Evolutionary conservation across 2,329 filamentous ascomycete species (phyloP).

Genomic region (Pestalotiopsis sp.): DNA sequence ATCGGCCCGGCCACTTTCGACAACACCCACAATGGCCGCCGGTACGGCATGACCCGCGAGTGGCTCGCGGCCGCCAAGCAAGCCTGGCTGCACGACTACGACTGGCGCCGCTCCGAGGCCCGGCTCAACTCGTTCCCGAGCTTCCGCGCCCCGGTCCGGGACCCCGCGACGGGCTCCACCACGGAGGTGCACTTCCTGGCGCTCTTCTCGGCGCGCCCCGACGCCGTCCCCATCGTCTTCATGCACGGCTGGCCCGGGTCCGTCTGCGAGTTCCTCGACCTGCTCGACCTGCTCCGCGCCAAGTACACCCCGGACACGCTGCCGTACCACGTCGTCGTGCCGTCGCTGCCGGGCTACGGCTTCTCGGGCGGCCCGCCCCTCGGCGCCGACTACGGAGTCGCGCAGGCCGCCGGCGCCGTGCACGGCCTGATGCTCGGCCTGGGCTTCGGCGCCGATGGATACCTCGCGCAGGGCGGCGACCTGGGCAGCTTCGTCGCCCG

Average conservation of each 20-base stretch:
- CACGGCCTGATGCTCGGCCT: slow-evolving; percentile 54
- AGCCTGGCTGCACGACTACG: slow-evolving; percentile 5
- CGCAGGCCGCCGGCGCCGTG: slow-evolving; percentile 45
- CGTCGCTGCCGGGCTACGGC: slow-evolving; percentile 56
- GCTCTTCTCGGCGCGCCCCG: slow-evolving; percentile 51
- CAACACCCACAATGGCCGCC: slow-evolving; percentile 2
- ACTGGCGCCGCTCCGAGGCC: slow-evolving; percentile 44
- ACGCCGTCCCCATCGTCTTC: slow-evolving; percentile 53
- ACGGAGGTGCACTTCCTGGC: slow-evolving; percentile 55
- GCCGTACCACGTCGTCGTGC: slow-evolving; percentile 60
- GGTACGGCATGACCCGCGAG: slow-evolving; percentile 13
- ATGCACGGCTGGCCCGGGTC: slow-evolving; percentile 60
- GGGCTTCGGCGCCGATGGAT: slow-evolving; percentile 51
- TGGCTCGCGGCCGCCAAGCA: slow-evolving; percentile 12
- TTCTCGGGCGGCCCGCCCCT: slow-evolving; percentile 51
- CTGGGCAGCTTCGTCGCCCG: slow-evolving; percentile 49
- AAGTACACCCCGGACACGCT: slow-evolving; percentile 52
- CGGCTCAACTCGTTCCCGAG: slow-evolving; percentile 52
- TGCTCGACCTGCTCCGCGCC: slow-evolving; percentile 46
- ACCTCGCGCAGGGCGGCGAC: slow-evolving; percentile 61
- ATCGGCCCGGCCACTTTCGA: slow-evolving; percentile 11
- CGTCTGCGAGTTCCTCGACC: slow-evolving; percentile 57
- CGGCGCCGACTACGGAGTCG: slow-evolving; percentile 42
- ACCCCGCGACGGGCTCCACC: slow-evolving; percentile 35
- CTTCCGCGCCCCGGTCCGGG: slow-evolving; percentile 37